phyloP scores from a whole-genome alignment of 1,284 basidiomycete species.

The Schizophyllum amplum region DNA sequence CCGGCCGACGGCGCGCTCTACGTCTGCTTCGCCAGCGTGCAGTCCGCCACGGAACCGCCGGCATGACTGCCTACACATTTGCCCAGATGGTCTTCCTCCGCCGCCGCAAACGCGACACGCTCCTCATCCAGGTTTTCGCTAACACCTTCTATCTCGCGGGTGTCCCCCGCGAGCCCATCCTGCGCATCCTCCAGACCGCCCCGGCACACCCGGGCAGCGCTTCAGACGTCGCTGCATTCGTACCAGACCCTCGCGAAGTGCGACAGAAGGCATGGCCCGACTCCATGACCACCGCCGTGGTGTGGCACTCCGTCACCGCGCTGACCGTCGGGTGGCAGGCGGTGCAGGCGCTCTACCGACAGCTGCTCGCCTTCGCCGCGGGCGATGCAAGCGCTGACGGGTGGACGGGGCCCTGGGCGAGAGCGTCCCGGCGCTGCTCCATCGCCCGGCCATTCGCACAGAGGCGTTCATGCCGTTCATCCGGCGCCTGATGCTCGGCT shows the following conservation, averaged over 20 bases:
- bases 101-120: constrained; percentile 15
- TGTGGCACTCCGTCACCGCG: constrained; percentile 1
- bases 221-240: neutral
- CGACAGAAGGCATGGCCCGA: neutral
- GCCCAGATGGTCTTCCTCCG: constrained; percentile 35
- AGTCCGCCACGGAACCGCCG: constrained; percentile 13
- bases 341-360: neutral
- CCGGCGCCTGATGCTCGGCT: constrained; percentile 19
- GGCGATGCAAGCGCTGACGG: neutral
- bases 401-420: neutral
- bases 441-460: constrained; percentile 6
- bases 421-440: constrained; percentile 1
- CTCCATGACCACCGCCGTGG: neutral
- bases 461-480: constrained; percentile 32
- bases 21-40: constrained; percentile 24
- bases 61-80: constrained; percentile 22
- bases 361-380: neutral
- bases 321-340: neutral
- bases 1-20: constrained; percentile 24
- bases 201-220: neutral
- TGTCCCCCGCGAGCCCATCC: neutral
- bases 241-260: neutral
- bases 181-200: neutral
- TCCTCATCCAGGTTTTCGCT: constrained; percentile 29
- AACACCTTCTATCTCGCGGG: constrained; percentile 30